Evolutionary conservation across 768 basidiomycete genomes (phyloP).

Genomic region (Mycena pura): DNA sequence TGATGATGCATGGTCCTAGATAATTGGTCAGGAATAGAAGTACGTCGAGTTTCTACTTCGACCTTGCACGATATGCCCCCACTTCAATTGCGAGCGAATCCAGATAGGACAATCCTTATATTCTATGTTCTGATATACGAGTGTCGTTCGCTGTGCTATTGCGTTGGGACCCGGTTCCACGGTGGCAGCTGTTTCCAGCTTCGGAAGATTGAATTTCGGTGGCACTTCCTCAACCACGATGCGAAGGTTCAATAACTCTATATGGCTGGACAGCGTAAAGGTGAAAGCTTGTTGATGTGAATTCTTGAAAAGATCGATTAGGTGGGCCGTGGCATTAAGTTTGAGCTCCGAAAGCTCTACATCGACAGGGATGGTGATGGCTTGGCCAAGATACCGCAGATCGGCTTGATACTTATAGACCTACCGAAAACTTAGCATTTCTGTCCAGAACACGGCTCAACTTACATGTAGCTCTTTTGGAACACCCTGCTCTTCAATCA

Average conservation of each 20-base stretch:
- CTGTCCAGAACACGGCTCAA: too few relatives aligned
- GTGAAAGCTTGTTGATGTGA: conserved; percentile 23
- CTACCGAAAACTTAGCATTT: neutral
- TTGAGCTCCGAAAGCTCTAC: conserved; percentile 6
- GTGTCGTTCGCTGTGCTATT: neutral
- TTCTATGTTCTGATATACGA: neutral
- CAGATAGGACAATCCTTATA: conserved; percentile 16
- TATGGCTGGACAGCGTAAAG: conserved; percentile 7
- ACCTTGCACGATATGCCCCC: conserved; percentile 17
- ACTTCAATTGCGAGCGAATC: conserved; percentile 9
- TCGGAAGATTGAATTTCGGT: neutral
- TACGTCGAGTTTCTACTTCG: neutral
- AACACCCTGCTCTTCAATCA: conserved; percentile 19
- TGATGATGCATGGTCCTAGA: conserved; percentile 12
- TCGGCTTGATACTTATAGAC: conserved; percentile 23
- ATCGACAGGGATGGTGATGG: conserved; percentile 1
- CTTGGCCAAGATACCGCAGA: conserved; percentile 14
- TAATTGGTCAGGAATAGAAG: neutral
- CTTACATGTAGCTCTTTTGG: conserved; percentile 14
- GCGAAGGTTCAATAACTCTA: conserved; percentile 23
- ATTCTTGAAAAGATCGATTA: conserved; percentile 14
- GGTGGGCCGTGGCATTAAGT: conserved; percentile 9
- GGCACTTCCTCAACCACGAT: conserved; percentile 17
- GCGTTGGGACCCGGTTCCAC: neutral
- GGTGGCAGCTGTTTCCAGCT: neutral